Evolutionary conservation across 1,139 yeast species (phyloP).

Genomic region (Debaryomyces sp.): DNA sequence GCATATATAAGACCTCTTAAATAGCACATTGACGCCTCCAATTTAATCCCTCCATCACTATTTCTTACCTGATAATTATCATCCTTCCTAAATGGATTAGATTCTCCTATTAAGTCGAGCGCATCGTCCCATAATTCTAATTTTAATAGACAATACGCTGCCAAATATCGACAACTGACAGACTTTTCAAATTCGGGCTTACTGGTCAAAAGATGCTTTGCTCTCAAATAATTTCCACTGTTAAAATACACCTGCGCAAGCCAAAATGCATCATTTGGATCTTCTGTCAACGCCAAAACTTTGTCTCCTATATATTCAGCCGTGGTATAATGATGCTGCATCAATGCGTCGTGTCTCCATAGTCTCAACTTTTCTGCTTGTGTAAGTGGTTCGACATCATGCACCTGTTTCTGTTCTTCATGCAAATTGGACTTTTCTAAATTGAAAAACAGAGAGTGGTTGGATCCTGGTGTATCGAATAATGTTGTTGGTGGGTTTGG

Average conservation of each 20-base stretch:
- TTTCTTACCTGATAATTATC: constrained; percentile 44
- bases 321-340: constrained; percentile 89
- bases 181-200: constrained; percentile 44
- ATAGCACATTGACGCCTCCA: constrained; percentile 87
- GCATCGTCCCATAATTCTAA: constrained; percentile 89
- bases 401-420: constrained; percentile 13
- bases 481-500: constrained; percentile 49
- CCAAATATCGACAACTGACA: constrained; percentile 80
- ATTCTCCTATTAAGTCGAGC: constrained; percentile 80
- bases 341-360: constrained; percentile 93
- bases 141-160: constrained; percentile 74
- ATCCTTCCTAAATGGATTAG: constrained; percentile 64
- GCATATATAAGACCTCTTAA: constrained; percentile 84
- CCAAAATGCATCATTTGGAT: constrained; percentile 96
- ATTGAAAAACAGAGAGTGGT: constrained; percentile 44
- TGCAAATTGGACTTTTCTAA: constrained; percentile 24
- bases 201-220: constrained; percentile 61
- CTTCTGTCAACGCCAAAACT: constrained; percentile 72
- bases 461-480: constrained; percentile 48
- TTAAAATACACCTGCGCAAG: constrained; percentile 84
- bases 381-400: constrained; percentile 50
- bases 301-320: constrained; percentile 95
- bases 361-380: constrained; percentile 85
- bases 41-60: constrained; percentile 74
- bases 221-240: constrained; percentile 77